Evolutionary conservation across 2,329 filamentous ascomycete genomes (phyloP).

Genomic region (Trichoderma koningii): DNA sequence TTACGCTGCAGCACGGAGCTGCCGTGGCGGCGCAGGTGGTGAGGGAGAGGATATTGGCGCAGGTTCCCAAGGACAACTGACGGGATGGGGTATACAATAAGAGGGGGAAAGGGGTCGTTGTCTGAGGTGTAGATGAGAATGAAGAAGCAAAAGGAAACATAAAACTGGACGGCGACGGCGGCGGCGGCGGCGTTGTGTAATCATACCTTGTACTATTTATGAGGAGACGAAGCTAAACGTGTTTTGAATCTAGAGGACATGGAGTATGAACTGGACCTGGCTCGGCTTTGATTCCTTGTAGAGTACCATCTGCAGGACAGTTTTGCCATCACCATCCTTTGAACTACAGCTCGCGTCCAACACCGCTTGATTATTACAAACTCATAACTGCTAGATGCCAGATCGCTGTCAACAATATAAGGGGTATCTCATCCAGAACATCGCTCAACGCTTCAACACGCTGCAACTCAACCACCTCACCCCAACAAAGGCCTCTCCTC

Average conservation of each 20-base stretch:
- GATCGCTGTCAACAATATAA: neutral
- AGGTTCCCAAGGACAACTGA: slow-evolving; percentile 33
- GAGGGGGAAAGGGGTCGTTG: no score
- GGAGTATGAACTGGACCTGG: slow-evolving; percentile 9
- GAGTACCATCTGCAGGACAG: slow-evolving; percentile 5
- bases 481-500: slow-evolving; percentile 43
- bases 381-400: neutral
- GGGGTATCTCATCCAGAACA: neutral
- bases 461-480: slow-evolving; percentile 22
- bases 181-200: slow-evolving; percentile 28
- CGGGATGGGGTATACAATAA: neutral
- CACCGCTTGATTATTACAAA: neutral
- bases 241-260: slow-evolving; percentile 29
- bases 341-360: neutral
- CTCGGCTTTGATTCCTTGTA: neutral
- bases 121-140: neutral
- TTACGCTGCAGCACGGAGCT: slow-evolving; percentile 85
- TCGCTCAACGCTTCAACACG: neutral
- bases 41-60: slow-evolving; percentile 70
- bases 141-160: neutral
- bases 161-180: neutral
- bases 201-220: slow-evolving; percentile 34
- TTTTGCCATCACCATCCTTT: neutral
- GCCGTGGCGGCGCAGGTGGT: slow-evolving; percentile 74
- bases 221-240: slow-evolving; percentile 27